Base-by-base conservation (phyloP, 106 monocot species). In the Alisma plantagoaquatica region DNA sequence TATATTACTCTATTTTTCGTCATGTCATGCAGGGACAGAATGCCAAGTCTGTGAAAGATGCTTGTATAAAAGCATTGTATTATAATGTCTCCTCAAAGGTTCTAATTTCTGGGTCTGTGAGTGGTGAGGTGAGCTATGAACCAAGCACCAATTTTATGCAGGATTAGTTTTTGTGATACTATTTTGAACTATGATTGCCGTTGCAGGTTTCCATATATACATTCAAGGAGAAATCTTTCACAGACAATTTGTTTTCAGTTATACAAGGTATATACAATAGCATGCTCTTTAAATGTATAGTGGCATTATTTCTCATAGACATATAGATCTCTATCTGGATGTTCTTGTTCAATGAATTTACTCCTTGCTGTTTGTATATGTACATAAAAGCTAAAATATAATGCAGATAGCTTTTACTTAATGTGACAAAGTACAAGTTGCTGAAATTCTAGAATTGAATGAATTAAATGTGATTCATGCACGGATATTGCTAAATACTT, bases 181-280 rank as follows among this genome's bases (percentile, higher is more conserved):
- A 35, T 22, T 30, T 27, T 70, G 1, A 6, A 45, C 29, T 19
- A 16, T 48, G 32, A n/a, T 29, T 45, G 41, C 32, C 62, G 41
- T 54, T 72, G 49, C 72, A 91, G 91, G 63, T 75, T 67, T 72
- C 63, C 32, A 72, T 91, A n/a, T 59, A 75, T 47, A 66, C 64
- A 27, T 85, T 91, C 49, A 80, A 73, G 51, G 74, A 67, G 11
- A 64, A 70, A 20, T 26, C 49, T 42, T 44, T 68, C 18, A 52
- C 74, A 21, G 80, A 75, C 1, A 77, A 68, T 35, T 66, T 72
- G 0, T 72, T 91, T 56, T 77, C 75, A 49, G 77, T 78, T 75
- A 65, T 85, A 49, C 80, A 91, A 75, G 85, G 91, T 91, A 79
- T 16, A 31, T 22, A 6, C 18, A 22, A 12, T 10, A 22, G 19